Percentiles rank a stretch among this genome's conserved stretches.
These are phyloP conservation scores for Penicillium sp. DNA, from an alignment of 2,329 filamentous ascomycete species.

Conservation along the genomic window DNA sequence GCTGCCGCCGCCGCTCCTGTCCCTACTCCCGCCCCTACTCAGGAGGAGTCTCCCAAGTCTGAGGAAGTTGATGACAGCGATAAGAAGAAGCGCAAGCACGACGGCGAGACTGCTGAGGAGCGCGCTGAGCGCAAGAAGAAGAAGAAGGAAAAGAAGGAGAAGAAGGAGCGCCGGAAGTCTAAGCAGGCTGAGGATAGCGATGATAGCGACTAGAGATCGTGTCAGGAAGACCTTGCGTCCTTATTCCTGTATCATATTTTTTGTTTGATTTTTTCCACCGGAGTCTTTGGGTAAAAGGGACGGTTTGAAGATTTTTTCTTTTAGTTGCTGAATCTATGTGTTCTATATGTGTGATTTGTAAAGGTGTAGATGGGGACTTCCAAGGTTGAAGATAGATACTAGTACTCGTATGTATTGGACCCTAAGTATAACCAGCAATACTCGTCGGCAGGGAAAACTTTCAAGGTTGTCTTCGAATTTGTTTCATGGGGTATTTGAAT, in stretches of 20 bases:
- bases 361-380: too few species aligned
- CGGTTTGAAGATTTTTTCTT: slow-evolving; percentile 32
- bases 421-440: too few species aligned
- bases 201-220: slow-evolving; percentile 47
- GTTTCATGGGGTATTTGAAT: too few species aligned
- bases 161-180: slow-evolving; percentile 75
- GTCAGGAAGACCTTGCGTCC: slow-evolving; percentile 31
- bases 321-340: slow-evolving; percentile 21
- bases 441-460: too few species aligned
- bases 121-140: slow-evolving; percentile 54
- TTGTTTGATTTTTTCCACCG: slow-evolving; percentile 33
- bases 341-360: neutral
- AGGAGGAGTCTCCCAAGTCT: slow-evolving; percentile 41
- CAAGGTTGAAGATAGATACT: too few species aligned
- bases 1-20: slow-evolving; percentile 42
- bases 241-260: slow-evolving; percentile 48
- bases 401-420: too few species aligned
- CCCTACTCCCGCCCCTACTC: slow-evolving; percentile 4
- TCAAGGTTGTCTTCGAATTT: too few species aligned
- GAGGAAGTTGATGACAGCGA: slow-evolving; percentile 52
- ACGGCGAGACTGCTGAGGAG: slow-evolving; percentile 57
- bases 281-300: slow-evolving; percentile 48
- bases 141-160: slow-evolving; percentile 61
- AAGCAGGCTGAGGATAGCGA: slow-evolving; percentile 77
- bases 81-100: slow-evolving; percentile 61